These are phyloP conservation scores for Cnidoscolus chayamansa DNA, from an alignment of 441 rosid species.

Conservation along the genomic window DNA sequence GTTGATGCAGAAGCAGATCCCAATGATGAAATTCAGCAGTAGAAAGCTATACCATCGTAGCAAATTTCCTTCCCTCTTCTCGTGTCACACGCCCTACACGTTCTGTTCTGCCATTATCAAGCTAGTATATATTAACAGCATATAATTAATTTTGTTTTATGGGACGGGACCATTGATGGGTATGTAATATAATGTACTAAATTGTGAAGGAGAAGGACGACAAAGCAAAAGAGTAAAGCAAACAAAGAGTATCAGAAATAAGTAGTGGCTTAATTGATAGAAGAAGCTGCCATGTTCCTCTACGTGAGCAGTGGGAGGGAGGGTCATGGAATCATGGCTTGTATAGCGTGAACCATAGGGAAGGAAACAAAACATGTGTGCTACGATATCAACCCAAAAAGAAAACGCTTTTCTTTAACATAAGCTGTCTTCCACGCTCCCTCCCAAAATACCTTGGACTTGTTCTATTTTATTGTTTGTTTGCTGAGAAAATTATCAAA, in stretches of 20 bases:
- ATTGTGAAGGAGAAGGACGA: too few relatives aligned
- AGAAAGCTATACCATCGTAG: not conserved
- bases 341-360: conserved; percentile 32
- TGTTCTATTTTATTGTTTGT: conserved; percentile 14
- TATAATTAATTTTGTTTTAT: not conserved
- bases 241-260: not conserved
- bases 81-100: not conserved
- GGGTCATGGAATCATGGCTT: conserved; percentile 33
- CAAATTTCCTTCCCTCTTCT: not conserved
- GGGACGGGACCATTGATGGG: not conserved
- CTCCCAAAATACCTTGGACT: not conserved
- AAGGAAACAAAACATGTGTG: conserved; percentile 10
- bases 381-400: conserved; percentile 6
- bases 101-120: not conserved
- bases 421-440: conserved; percentile 4
- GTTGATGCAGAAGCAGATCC: too few relatives aligned
- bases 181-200: not conserved
- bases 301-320: conserved; percentile 7
- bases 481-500: not conserved
- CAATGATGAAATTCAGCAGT: too few relatives aligned
- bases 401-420: not conserved
- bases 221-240: not conserved
- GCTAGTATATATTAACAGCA: not conserved
- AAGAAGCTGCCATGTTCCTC: too few relatives aligned
- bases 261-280: not conserved